These are phyloP conservation scores for Fusarium circinatum DNA, from an alignment of 2,329 filamentous ascomycete genomes.

Conservation along the genomic window DNA sequence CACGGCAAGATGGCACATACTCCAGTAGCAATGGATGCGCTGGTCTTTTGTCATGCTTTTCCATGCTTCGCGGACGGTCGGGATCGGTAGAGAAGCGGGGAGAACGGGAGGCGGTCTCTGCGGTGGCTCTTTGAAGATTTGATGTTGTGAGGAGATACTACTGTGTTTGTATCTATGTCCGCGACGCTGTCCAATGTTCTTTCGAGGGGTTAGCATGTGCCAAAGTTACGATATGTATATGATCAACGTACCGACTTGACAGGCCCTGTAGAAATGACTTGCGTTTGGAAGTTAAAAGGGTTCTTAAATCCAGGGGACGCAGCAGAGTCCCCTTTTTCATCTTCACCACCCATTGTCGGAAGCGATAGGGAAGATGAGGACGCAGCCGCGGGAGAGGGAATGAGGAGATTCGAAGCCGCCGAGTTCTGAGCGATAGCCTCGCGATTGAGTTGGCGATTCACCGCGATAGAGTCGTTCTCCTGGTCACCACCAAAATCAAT, in stretches of 20 bases:
- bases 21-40: conserved; percentile 86
- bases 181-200: conserved; percentile 90
- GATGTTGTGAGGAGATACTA: conserved; percentile 86
- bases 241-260: conserved; percentile 75
- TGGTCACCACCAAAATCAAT: conserved; percentile 14
- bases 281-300: conserved; percentile 96
- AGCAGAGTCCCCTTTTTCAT: conserved; percentile 21
- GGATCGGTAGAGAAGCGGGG: conserved; percentile 90
- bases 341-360: conserved; percentile 32
- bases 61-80: conserved; percentile 88
- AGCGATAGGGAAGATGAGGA: conserved; percentile 31
- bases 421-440: conserved; percentile 32
- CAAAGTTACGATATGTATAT: not conserved
- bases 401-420: conserved; percentile 30
- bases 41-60: conserved; percentile 91
- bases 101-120: conserved; percentile 86
- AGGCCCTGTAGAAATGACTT: conserved; percentile 77
- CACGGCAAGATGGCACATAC: conserved; percentile 84
- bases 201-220: conserved; percentile 11
- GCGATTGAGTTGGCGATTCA: conserved; percentile 25
- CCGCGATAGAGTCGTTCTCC: conserved; percentile 16
- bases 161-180: conserved; percentile 99
- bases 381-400: conserved; percentile 19
- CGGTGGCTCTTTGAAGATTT: conserved; percentile 94
- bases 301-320: conserved; percentile 56